These are phyloP conservation scores for Pseudomonodictys pantanalensis DNA, from an alignment of 495 filamentous ascomycete species.

Conservation along the genomic window DNA sequence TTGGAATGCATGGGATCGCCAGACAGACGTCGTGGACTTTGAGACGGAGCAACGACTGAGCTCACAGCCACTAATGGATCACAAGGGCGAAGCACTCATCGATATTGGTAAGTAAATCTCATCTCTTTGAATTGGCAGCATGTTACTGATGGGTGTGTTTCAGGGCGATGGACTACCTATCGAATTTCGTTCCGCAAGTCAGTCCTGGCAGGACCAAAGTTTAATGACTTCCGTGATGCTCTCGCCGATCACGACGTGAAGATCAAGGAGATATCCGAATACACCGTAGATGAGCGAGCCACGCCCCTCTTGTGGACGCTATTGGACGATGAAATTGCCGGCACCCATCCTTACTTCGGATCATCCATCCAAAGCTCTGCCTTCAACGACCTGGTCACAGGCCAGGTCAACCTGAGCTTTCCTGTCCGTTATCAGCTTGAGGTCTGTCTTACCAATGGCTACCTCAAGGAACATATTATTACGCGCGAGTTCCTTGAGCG, in stretches of 20 bases:
- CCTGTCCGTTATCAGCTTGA: conserved; percentile 85
- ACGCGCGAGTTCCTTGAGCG: conserved; percentile 59
- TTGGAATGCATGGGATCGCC: conserved; percentile 69
- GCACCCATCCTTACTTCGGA: conserved; percentile 13
- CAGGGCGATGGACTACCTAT: conserved; percentile 67
- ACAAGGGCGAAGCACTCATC: conserved; percentile 56
- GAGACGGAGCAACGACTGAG: conserved; percentile 35
- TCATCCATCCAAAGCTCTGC: conserved; percentile 41
- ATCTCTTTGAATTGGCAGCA: conserved; percentile 25
- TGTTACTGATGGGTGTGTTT: conserved; percentile 47
- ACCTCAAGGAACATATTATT: conserved; percentile 78
- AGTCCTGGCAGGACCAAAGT: conserved; percentile 32
- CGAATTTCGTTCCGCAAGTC: conserved; percentile 50
- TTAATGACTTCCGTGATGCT: conserved; percentile 32
- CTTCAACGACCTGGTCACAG: conserved; percentile 3
- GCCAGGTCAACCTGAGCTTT: conserved; percentile 55
- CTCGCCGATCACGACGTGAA: conserved; percentile 73
- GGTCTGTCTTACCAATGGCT: conserved; percentile 77
- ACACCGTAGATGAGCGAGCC: conserved; percentile 33
- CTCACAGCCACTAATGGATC: conserved; percentile 52
- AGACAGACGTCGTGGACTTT: conserved; percentile 62
- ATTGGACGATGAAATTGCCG: conserved; percentile 39
- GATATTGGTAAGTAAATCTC: conserved; percentile 63
- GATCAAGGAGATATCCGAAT: conserved; percentile 10
- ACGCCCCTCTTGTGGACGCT: conserved; percentile 53